phyloP scores from a whole-genome alignment of 148 eudicot genomes.

The Rheum nobile region DNA sequence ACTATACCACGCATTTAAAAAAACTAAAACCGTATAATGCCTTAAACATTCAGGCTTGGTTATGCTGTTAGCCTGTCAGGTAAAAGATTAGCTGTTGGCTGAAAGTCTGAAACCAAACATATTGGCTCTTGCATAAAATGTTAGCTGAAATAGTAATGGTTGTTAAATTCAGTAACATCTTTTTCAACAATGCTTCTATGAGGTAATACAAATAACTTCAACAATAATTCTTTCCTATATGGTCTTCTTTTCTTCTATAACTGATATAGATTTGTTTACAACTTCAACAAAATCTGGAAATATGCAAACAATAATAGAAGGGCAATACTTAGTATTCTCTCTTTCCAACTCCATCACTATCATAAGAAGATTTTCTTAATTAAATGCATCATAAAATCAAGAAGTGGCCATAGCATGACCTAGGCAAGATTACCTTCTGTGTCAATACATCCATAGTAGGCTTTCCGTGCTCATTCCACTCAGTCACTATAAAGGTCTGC shows the following conservation, averaged over 20 bases:
- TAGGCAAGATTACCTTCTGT: conserved; percentile 42
- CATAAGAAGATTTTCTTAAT: neutral
- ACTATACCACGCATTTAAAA: neutral
- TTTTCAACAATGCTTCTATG: neutral
- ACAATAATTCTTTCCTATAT: neutral
- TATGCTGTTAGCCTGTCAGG: neutral
- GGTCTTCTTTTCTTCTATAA: neutral
- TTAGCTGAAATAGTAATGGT: neutral
- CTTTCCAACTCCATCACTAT: neutral
- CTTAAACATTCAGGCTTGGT: neutral
- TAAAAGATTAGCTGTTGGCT: neutral
- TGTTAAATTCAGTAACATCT: neutral
- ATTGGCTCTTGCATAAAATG: neutral
- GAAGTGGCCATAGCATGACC: neutral
- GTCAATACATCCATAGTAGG: conserved; percentile 53
- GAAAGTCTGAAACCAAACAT: neutral
- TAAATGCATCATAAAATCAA: neutral
- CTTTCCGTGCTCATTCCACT: conserved; percentile 74
- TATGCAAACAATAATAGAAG: neutral
- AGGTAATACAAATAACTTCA: neutral
- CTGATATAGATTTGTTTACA: neutral
- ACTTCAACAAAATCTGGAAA: neutral
- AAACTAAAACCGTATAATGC: neutral
- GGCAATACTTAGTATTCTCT: no score
- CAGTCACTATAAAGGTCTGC: conserved; percentile 50